Evolutionary conservation across 1,139 yeast genomes (phyloP).

Genomic region (Pichia sp.): DNA sequence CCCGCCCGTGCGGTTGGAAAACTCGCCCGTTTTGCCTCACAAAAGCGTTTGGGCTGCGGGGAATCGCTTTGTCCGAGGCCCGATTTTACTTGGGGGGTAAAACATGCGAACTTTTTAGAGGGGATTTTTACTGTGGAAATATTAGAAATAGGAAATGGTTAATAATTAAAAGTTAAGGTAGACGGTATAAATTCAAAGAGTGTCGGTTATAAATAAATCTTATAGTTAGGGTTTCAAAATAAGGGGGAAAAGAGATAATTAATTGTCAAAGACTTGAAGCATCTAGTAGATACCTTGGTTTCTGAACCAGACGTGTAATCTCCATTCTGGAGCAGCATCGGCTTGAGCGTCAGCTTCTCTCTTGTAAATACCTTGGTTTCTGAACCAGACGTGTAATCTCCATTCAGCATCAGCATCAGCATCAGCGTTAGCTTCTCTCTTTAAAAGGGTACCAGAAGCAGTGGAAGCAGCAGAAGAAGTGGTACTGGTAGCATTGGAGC

Average conservation of each 20-base stretch:
- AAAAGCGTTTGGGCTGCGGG: too few relatives aligned
- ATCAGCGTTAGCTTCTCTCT: conserved; percentile 22
- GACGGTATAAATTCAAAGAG: background rate
- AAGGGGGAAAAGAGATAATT: background rate
- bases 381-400: conserved; percentile 13
- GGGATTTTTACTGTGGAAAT: too few relatives aligned
- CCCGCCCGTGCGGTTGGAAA: too few relatives aligned
- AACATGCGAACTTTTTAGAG: too few relatives aligned
- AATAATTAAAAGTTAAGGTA: too few relatives aligned
- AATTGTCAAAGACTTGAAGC: background rate
- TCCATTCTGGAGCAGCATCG: conserved; percentile 20
- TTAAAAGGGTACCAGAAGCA: conserved; percentile 7
- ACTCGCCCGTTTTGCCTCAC: too few relatives aligned
- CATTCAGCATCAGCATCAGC: conserved; percentile 20
- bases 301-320: conserved; percentile 5
- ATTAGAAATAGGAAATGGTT: too few relatives aligned
- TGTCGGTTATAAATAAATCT: background rate
- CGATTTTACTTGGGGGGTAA: too few relatives aligned
- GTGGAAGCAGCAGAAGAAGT: conserved; percentile 2
- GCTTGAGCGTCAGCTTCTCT: conserved; percentile 22
- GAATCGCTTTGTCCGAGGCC: too few relatives aligned
- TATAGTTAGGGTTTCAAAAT: background rate
- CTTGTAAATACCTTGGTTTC: conserved; percentile 22
- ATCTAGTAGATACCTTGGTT: conserved; percentile 18
- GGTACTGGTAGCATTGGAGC: conserved; percentile 2